Evolutionary conservation across 83 land plant species (phyloP).

Genomic region (Picea engelmannii): DNA sequence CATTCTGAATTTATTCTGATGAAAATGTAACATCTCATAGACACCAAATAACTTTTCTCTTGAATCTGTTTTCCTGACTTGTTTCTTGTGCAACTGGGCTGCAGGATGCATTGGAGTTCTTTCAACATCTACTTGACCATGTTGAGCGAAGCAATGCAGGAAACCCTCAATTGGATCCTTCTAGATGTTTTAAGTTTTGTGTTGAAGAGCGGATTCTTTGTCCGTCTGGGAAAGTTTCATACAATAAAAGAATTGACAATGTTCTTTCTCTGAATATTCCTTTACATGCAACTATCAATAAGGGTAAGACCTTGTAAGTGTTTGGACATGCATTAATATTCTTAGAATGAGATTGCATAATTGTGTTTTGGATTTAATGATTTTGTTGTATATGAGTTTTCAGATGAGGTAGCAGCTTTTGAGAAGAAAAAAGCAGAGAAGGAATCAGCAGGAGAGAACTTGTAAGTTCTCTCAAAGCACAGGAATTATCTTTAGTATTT

Average conservation of each 20-base stretch:
- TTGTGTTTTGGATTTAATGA: not conserved
- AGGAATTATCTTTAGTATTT: not conserved
- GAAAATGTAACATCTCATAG: not conserved
- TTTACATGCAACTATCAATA: slow-evolving; percentile 77
- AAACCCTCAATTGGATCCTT: slow-evolving; percentile 72
- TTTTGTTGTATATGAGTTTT: slow-evolving; percentile 16
- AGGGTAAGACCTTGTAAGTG: slow-evolving; percentile 47
- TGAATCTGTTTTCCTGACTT: not conserved
- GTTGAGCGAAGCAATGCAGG: slow-evolving; percentile 72
- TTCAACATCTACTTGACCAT: slow-evolving; percentile 91
- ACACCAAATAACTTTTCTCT: not conserved
- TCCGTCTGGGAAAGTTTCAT: slow-evolving; percentile 92
- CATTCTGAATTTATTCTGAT: not conserved
- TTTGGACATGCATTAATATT: slow-evolving; percentile 8
- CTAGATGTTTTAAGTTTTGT: slow-evolving; percentile 85
- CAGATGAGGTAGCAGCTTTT: slow-evolving; percentile 81
- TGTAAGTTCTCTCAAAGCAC: slow-evolving; percentile 46
- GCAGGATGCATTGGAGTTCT: slow-evolving; percentile 99
- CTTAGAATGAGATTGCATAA: not conserved
- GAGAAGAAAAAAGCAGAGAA: slow-evolving; percentile 56
- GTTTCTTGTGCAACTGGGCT: slow-evolving; percentile 11
- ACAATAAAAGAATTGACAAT: slow-evolving; percentile 83
- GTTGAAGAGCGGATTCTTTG: slow-evolving; percentile 90
- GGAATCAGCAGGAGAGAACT: slow-evolving; percentile 66
- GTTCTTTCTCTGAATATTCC: slow-evolving; percentile 85